Evolutionary conservation across 2,329 filamentous ascomycete genomes (phyloP), one percentile per base, ranked within the genome.

Genomic region (Gaeumannomyces sp.): DNA sequence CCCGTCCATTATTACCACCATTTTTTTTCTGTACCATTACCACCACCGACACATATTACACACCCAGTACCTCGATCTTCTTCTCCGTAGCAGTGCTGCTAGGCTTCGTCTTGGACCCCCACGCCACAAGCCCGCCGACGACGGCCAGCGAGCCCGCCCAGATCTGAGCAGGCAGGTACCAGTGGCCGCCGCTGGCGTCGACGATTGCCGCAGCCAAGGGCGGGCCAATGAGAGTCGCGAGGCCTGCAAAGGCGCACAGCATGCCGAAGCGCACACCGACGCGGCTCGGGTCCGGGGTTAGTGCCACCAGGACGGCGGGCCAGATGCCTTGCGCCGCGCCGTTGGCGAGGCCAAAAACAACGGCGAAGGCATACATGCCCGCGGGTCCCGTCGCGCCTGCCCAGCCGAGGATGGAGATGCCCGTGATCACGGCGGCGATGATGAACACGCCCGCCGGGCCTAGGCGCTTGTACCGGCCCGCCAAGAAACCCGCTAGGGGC

Each of bases 401-500:
- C 87, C 87, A 89, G 63, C 58, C 61, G 29, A 69, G 64, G 16
- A 69, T 50, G 8, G 64, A 63, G 16, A 59, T 45, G 57, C 63
- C 63, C 19, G 74, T 77, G 68, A 81, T 86, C 65, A 85, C 74
- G 19, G 82, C 71, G 1, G 78, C 77, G 3, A 82, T 76, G 4
- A 79, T 66, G 14, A 80, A 71, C 2, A 76, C 77, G 1, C 79
- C 76, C 3, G 79, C 67, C 0, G 83, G 79, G 0, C 86, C 86
- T 3, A 83, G 73, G 66, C 68, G 75, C 11, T 57, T 31, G 53
- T 10, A 59, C 16, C 53, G 53, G 71, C 88, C 84, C 0, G 84
- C 84, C 7, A 88, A 69, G 66, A 79, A 80, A 16, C 81, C 81
- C 0, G 82, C 80, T 1, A 86, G 68, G 1, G 85, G 73, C 0